These are phyloP conservation scores for Pyrenochaeta sp. DNA, from an alignment of 2,329 filamentous ascomycete genomes.

Conservation along the genomic window DNA sequence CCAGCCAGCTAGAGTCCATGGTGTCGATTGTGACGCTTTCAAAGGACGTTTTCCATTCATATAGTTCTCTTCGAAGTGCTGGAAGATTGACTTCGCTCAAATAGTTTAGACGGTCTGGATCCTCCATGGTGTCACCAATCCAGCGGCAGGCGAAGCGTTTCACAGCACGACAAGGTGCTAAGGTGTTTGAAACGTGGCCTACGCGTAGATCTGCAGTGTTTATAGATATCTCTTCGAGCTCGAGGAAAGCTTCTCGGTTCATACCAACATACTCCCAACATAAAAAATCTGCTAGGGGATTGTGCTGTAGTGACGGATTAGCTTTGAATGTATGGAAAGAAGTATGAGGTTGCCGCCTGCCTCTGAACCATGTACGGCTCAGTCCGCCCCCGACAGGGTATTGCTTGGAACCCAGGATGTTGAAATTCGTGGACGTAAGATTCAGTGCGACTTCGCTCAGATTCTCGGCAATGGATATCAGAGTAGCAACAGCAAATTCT, in stretches of 20 bases:
- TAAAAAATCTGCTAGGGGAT: not conserved
- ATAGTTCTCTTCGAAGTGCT: not conserved
- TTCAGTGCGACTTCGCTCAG: not conserved
- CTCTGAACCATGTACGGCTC: not conserved
- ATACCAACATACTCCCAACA: not conserved
- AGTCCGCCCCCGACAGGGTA: not conserved
- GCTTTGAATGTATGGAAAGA: not conserved
- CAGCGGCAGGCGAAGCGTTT: not conserved
- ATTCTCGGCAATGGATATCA: not conserved
- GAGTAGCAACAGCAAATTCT: not conserved
- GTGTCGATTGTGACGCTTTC: constrained; percentile 16
- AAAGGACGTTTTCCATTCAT: not conserved
- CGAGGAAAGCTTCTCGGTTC: not conserved
- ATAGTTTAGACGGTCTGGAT: not conserved
- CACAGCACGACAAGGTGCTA: not conserved
- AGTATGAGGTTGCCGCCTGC: not conserved
- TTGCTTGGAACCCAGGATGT: not conserved
- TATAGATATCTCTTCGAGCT: not conserved
- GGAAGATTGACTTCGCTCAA: not conserved
- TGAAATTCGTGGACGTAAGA: not conserved
- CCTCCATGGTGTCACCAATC: not conserved
- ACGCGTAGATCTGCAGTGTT: not conserved
- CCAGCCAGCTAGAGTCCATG: constrained; percentile 14
- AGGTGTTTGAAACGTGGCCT: not conserved
- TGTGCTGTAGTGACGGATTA: not conserved